Percentiles rank a stretch among this genome's conserved stretches.
Evolutionary conservation across 148 eudicot genomes (phyloP).

Genomic region (Cornus suecica): DNA sequence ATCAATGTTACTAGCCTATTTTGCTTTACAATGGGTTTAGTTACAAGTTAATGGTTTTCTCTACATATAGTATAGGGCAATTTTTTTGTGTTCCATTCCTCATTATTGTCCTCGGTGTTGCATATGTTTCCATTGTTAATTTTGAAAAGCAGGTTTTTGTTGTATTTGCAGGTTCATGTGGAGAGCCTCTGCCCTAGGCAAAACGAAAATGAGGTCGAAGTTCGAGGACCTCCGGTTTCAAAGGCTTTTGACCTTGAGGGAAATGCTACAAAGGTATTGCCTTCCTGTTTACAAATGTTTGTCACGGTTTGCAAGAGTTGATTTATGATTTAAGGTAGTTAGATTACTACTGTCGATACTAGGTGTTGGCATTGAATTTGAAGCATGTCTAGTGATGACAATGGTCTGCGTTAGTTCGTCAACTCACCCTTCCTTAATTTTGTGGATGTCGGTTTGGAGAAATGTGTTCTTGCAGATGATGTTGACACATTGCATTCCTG

Average conservation of each 20-base stretch:
- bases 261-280: slow-evolving; percentile 84
- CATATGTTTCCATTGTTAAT: neutral
- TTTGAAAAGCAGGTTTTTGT: neutral
- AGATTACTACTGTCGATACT: neutral
- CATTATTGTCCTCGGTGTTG: neutral
- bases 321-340: neutral
- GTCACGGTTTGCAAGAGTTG: neutral
- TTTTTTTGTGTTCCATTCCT: neutral
- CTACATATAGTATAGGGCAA: neutral
- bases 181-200: slow-evolving; percentile 71
- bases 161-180: slow-evolving; percentile 56
- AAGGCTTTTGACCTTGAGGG: slow-evolving; percentile 91
- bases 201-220: slow-evolving; percentile 64
- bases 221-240: slow-evolving; percentile 95
- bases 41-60: neutral
- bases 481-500: neutral
- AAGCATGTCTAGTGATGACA: neutral
- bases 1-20: neutral
- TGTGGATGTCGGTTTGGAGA: neutral
- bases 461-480: neutral
- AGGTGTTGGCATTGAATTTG: neutral
- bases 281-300: slow-evolving; percentile 9
- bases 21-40: neutral
- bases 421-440: neutral
- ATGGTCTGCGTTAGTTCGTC: neutral